phyloP scores from a whole-genome alignment of 139 green algal genomes.

The Dunaliella primolecta region DNA sequence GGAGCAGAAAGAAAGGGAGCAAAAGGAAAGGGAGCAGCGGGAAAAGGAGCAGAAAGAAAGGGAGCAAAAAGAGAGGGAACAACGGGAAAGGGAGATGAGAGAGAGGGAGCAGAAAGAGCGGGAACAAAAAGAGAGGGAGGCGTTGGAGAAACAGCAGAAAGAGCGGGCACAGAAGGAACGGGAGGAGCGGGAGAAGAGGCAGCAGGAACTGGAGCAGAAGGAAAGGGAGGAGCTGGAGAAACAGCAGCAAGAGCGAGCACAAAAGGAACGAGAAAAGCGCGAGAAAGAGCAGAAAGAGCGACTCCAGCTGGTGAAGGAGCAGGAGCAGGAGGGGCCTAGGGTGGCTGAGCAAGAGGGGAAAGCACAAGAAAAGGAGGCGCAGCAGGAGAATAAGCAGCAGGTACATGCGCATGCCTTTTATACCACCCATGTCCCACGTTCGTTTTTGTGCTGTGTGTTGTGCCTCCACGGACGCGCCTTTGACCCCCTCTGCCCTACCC shows the following conservation, averaged over 20 bases:
- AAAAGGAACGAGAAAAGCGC: no score
- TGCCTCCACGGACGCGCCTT: no score
- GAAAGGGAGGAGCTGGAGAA: not conserved
- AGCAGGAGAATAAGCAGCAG: not conserved
- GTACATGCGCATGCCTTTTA: no score
- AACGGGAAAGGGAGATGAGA: not conserved
- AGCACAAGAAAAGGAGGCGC: not conserved
- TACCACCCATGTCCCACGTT: no score
- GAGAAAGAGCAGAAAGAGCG: no score
- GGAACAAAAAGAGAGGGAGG: not conserved
- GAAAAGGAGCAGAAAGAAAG: not conserved
- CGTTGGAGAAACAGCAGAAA: not conserved
- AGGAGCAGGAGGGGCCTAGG: no score
- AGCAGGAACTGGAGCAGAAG: not conserved
- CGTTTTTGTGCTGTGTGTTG: no score
- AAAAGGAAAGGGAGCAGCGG: not conserved
- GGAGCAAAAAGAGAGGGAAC: not conserved
- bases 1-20: not conserved
- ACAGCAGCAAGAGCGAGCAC: not conserved
- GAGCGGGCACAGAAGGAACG: not conserved
- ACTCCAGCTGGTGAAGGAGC: no score
- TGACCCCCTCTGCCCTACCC: no score
- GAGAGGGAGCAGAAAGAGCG: not conserved
- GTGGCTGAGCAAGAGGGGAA: no score
- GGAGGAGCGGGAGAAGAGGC: not conserved